phyloP scores from a whole-genome alignment of 257 asterid genomes.

The Solanum stenotomum region DNA sequence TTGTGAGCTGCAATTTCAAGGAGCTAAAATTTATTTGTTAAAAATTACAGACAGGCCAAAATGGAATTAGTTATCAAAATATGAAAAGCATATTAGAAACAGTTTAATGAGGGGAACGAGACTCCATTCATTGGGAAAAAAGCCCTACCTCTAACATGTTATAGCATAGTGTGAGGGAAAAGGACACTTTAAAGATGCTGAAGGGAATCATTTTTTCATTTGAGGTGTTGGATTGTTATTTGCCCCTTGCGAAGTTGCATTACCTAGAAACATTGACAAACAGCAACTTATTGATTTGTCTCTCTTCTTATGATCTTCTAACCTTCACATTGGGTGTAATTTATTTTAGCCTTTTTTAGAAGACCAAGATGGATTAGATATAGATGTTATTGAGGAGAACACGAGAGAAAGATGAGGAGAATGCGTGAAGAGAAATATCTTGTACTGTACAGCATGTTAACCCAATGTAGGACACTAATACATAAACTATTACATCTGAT shows the following conservation, averaged over 20 bases:
- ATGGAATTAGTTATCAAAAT: neutral
- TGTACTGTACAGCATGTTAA: too few relatives aligned
- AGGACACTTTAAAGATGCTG: neutral
- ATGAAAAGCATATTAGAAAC: neutral
- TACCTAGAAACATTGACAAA: neutral
- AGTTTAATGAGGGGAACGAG: neutral
- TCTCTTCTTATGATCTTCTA: neutral
- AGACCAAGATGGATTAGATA: neutral
- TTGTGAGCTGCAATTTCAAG: neutral
- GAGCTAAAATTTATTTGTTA: neutral
- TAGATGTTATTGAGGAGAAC: neutral
- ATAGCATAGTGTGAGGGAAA: neutral
- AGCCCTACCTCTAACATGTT: neutral
- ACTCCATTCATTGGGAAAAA: neutral
- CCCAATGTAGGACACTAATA: neutral
- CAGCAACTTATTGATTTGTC: neutral
- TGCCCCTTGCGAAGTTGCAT: neutral
- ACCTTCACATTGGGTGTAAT: neutral
- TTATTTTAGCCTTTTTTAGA: neutral
- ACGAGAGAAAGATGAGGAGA: neutral
- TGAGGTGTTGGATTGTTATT: neutral
- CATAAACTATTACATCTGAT: neutral
- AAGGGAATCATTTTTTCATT: neutral
- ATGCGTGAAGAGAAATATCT: neutral
- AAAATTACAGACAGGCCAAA: neutral